Conservation (phyloP, 345 rosid genomes). For the Citrus inodora region DNA sequence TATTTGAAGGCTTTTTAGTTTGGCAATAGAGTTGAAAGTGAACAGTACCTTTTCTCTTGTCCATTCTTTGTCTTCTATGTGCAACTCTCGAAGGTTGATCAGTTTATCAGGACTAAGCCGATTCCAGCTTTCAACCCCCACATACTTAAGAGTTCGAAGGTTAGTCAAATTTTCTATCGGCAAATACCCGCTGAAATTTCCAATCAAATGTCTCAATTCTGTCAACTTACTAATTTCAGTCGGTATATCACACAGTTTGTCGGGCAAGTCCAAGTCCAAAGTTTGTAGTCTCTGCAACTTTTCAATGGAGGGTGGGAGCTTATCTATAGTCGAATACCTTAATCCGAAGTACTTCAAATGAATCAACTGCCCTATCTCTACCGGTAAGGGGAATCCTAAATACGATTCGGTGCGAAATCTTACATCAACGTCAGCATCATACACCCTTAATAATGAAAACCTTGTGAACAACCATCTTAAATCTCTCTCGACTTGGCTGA, state of each 20-base stretch:
- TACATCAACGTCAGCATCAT: neutral
- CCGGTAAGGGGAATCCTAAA: neutral
- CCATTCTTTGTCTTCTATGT: neutral
- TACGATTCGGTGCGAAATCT: too few species aligned
- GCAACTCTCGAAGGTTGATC: neutral
- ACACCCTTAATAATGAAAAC: neutral
- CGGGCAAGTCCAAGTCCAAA: neutral
- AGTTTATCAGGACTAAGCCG: neutral
- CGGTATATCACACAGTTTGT: neutral
- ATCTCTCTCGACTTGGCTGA: neutral
- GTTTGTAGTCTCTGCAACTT: conserved; percentile 1
- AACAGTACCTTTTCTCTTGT: neutral
- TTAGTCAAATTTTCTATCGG: neutral
- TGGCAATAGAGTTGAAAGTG: neutral
- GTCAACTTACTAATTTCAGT: neutral
- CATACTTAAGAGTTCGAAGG: neutral
- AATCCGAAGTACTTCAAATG: neutral
- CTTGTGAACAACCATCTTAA: neutral
- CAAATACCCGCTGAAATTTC: neutral
- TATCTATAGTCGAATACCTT: neutral
- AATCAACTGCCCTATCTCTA: neutral
- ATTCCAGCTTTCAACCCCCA: neutral
- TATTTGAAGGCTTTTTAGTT: neutral
- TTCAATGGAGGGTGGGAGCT: neutral
- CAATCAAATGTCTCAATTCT: neutral